A percentile compares a stretch with the other conserved stretches of the same genome.
These are phyloP conservation scores for Lagenidium sp. DNA, from an alignment of 352 stramenopile genomes.

Conservation along the genomic window DNA sequence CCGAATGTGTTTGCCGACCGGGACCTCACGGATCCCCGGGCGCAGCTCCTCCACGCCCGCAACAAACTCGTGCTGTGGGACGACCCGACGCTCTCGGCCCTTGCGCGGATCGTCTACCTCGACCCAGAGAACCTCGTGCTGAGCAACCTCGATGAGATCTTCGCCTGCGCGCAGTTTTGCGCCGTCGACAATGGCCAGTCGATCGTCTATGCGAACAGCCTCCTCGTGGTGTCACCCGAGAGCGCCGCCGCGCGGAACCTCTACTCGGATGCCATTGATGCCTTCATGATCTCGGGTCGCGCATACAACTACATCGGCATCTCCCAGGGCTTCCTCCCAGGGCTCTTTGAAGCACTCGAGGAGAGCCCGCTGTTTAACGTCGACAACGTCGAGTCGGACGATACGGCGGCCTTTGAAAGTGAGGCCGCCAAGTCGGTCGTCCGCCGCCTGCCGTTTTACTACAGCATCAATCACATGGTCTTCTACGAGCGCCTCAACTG, in stretches of 20 bases:
- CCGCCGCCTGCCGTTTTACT: slow-evolving; percentile 71
- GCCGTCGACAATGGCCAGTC: slow-evolving; percentile 77
- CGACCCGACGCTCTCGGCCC: slow-evolving; percentile 43
- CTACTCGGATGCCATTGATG: slow-evolving; percentile 76
- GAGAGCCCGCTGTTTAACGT: slow-evolving; percentile 70
- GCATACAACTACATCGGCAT: slow-evolving; percentile 81
- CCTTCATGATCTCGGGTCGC: slow-evolving; percentile 75
- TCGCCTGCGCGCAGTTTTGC: slow-evolving; percentile 68
- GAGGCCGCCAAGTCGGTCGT: slow-evolving; percentile 38
- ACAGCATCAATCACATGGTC: slow-evolving; percentile 86
- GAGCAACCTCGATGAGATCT: slow-evolving; percentile 78
- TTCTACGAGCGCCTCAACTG: slow-evolving; percentile 85
- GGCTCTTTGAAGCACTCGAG: slow-evolving; percentile 75
- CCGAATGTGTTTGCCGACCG: slow-evolving; percentile 63
- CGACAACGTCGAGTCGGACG: slow-evolving; percentile 20
- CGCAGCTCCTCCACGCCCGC: slow-evolving; percentile 73
- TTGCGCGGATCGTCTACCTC: slow-evolving; percentile 69
- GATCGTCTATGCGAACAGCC: slow-evolving; percentile 72
- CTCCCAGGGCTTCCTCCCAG: slow-evolving; percentile 67
- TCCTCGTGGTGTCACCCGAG: slow-evolving; percentile 68
- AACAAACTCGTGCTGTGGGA: slow-evolving; percentile 82
- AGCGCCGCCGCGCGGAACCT: slow-evolving; percentile 59
- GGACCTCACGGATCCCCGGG: slow-evolving; percentile 45
- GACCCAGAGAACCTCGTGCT: slow-evolving; percentile 75
- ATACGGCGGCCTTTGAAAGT: slow-evolving; percentile 13